Conservation (phyloP, 148 eudicot species). For the Gaultheria prostrata region DNA sequence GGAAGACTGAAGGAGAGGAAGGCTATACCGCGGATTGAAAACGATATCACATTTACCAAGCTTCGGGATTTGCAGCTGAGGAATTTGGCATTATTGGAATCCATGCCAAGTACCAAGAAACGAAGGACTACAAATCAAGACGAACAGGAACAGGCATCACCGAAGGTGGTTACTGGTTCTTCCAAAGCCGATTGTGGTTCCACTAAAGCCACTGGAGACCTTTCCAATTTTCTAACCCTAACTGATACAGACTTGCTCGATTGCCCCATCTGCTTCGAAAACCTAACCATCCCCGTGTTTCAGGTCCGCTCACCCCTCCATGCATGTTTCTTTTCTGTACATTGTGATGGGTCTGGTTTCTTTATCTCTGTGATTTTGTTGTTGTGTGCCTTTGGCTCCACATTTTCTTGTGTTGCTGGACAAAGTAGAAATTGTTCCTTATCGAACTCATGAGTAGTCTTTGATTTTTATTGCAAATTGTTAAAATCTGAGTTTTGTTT, state of each 20-base stretch:
- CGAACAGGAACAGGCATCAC: background rate
- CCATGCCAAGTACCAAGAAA: background rate
- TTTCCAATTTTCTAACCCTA: conserved; percentile 36
- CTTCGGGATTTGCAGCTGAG: background rate
- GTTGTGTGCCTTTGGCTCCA: background rate
- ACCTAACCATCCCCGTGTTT: conserved; percentile 58
- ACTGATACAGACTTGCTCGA: conserved; percentile 80
- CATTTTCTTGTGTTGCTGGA: no score
- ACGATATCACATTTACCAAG: no score
- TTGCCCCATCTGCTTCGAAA: conserved; percentile 59
- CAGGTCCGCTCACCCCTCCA: conserved; percentile 42
- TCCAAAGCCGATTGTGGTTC: background rate
- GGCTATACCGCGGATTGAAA: background rate
- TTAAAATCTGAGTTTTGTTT: background rate
- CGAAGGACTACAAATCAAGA: background rate
- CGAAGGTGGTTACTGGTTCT: background rate
- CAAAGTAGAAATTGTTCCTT: background rate
- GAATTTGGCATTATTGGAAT: background rate
- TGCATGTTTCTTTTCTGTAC: background rate
- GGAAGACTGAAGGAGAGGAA: background rate
- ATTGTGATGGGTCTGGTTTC: background rate
- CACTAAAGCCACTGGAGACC: background rate
- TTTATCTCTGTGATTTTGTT: background rate
- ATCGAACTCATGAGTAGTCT: no score
- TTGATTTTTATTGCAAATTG: no score